phyloP scores from a whole-genome alignment of 2,329 filamentous ascomycete genomes.

The Botrytis fragariae region DNA sequence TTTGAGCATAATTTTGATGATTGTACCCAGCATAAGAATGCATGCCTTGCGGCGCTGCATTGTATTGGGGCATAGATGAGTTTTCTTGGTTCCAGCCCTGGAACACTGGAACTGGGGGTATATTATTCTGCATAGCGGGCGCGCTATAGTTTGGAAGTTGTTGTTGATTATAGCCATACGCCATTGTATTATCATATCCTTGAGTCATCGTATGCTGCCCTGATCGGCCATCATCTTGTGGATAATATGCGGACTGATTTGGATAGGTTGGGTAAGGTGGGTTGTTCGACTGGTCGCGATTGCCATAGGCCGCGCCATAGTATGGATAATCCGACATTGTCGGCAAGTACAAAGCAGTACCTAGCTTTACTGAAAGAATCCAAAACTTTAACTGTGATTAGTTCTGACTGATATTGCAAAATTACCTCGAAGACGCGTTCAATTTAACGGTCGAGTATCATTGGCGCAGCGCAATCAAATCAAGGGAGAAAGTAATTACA shows the following conservation, averaged over 20 bases:
- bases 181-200: constrained; percentile 31
- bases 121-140: constrained; percentile 30
- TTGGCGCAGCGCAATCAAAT: constrained; percentile 30
- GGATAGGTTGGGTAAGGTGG: constrained; percentile 29
- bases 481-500: constrained; percentile 21
- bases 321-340: constrained; percentile 50
- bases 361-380: constrained; percentile 5
- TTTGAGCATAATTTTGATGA: constrained; percentile 30
- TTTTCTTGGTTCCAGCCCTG: constrained; percentile 37
- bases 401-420: constrained; percentile 7
- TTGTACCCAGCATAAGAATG: constrained; percentile 25
- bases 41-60: constrained; percentile 27
- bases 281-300: constrained; percentile 30
- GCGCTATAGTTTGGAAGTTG: constrained; percentile 32
- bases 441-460: constrained; percentile 29
- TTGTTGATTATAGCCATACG: constrained; percentile 36
- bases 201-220: constrained; percentile 29
- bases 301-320: constrained; percentile 40
- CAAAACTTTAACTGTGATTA: constrained; percentile 7
- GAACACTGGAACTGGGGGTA: constrained; percentile 36
- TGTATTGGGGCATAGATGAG: constrained; percentile 27
- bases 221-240: constrained; percentile 28
- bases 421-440: constrained; percentile 25
- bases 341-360: constrained; percentile 7
- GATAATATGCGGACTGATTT: constrained; percentile 33